Conservation (phyloP, 352 stramenopile species). For the Pythium chondricola region DNA sequence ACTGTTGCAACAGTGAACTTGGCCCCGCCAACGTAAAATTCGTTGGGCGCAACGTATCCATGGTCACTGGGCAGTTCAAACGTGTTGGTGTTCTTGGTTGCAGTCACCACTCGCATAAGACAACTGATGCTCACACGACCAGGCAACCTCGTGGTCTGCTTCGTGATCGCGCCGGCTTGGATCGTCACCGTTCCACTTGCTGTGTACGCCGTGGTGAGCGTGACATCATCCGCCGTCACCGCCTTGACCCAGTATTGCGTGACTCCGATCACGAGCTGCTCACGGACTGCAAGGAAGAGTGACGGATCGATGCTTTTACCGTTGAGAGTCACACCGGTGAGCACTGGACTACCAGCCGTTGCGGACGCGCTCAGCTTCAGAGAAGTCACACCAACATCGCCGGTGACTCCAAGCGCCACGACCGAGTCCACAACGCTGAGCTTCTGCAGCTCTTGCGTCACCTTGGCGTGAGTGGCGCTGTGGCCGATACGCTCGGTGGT, state of each 20-base stretch:
- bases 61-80: conserved; percentile 46
- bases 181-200: conserved; percentile 19
- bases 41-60: conserved; percentile 18
- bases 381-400: conserved; percentile 53
- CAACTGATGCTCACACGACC: conserved; percentile 38
- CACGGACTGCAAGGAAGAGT: conserved; percentile 51
- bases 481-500: conserved; percentile 48
- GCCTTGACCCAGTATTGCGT: conserved; percentile 35
- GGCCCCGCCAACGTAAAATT: conserved; percentile 34
- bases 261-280: conserved; percentile 34
- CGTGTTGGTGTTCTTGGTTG: conserved; percentile 14
- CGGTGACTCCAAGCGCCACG: conserved; percentile 36
- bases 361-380: conserved; percentile 44
- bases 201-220: conserved; percentile 23
- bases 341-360: conserved; percentile 16
- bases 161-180: conserved; percentile 45
- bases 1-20: conserved; percentile 32
- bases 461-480: conserved; percentile 62
- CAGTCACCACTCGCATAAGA: conserved; percentile 42
- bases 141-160: conserved; percentile 35
- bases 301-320: conserved; percentile 46
- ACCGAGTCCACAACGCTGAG: conserved; percentile 53
- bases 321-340: conserved; percentile 41
- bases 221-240: conserved; percentile 37
- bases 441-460: conserved; percentile 66